These are phyloP conservation scores for Penicillium manginii DNA, from an alignment of 495 filamentous ascomycete genomes.

Conservation along the genomic window DNA sequence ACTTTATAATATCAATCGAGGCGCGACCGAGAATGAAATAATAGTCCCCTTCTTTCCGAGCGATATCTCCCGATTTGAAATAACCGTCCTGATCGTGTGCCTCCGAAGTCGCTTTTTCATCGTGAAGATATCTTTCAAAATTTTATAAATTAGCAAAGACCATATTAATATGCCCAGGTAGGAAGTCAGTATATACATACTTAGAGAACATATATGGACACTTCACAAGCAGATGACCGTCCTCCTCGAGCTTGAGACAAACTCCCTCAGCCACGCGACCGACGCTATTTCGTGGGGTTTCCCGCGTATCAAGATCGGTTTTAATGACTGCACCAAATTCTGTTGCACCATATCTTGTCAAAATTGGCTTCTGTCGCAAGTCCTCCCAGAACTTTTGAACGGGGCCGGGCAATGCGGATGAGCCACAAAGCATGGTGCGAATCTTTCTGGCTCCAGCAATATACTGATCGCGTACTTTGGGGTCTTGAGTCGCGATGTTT, in stretches of 20 bases:
- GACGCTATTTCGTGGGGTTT: conserved; percentile 40
- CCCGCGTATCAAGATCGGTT: conserved; percentile 36
- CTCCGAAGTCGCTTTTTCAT: conserved; percentile 41
- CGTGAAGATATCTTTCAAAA: conserved; percentile 43
- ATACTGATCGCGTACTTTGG: conserved; percentile 34
- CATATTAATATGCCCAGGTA: too few relatives aligned
- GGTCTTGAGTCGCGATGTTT: conserved; percentile 22
- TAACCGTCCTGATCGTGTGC: conserved; percentile 43
- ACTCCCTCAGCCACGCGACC: conserved; percentile 46
- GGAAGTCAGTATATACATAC: conserved; percentile 22
- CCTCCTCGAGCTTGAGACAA: conserved; percentile 40
- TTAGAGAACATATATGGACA: conserved; percentile 50
- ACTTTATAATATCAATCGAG: conserved; percentile 52
- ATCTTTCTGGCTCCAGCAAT: conserved; percentile 42
- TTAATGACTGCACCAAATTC: conserved; percentile 54
- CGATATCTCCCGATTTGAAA: conserved; percentile 54
- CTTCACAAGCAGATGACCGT: conserved; percentile 43
- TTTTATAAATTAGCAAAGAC: not conserved
- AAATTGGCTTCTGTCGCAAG: conserved; percentile 42
- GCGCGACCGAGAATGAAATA: conserved; percentile 55
- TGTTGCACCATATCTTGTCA: conserved; percentile 51
- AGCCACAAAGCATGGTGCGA: conserved; percentile 49
- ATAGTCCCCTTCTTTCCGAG: conserved; percentile 45
- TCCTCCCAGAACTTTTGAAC: conserved; percentile 51
- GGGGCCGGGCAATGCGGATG: conserved; percentile 48